phyloP scores from a whole-genome alignment of 768 basidiomycete genomes.

The Albatrellus ellisii region DNA sequence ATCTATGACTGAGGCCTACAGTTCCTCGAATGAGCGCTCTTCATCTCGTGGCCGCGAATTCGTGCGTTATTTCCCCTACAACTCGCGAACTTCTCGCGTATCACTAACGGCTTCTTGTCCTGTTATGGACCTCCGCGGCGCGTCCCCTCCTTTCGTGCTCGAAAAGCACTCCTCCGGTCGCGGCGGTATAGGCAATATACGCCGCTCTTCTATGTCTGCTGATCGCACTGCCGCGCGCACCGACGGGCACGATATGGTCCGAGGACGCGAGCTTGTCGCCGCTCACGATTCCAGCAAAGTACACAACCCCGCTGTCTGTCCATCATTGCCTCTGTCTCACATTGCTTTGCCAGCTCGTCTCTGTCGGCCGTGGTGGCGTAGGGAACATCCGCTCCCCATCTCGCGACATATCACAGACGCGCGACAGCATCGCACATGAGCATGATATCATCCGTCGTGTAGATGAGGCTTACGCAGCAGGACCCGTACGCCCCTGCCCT shows the following conservation, averaged over 20 bases:
- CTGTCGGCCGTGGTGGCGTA: conserved; percentile 67
- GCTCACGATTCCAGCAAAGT: conserved; percentile 25
- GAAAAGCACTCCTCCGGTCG: conserved; percentile 45
- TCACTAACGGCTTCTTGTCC: background rate
- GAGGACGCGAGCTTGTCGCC: conserved; percentile 44
- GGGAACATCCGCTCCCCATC: conserved; percentile 81
- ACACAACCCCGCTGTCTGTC: conserved; percentile 6
- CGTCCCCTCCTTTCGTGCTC: too few species aligned
- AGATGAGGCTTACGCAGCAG: conserved; percentile 14
- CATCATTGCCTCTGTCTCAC: background rate
- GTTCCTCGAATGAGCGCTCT: conserved; percentile 27
- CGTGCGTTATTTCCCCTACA: conserved; percentile 24
- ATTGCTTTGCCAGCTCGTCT: conserved; percentile 24
- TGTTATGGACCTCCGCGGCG: too few species aligned
- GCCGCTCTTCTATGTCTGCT: conserved; percentile 31
- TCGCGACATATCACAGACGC: conserved; percentile 26
- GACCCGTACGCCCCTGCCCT: conserved; percentile 17
- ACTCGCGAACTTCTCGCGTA: background rate
- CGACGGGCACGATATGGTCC: conserved; percentile 37
- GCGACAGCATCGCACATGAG: conserved; percentile 15
- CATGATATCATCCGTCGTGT: conserved; percentile 17
- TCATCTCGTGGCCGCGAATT: conserved; percentile 49
- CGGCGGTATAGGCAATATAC: conserved; percentile 60
- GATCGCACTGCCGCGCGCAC: conserved; percentile 24
- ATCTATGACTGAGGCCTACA: background rate